Conservation (phyloP, 768 basidiomycete species). For the Kwoniella botswanensis region DNA sequence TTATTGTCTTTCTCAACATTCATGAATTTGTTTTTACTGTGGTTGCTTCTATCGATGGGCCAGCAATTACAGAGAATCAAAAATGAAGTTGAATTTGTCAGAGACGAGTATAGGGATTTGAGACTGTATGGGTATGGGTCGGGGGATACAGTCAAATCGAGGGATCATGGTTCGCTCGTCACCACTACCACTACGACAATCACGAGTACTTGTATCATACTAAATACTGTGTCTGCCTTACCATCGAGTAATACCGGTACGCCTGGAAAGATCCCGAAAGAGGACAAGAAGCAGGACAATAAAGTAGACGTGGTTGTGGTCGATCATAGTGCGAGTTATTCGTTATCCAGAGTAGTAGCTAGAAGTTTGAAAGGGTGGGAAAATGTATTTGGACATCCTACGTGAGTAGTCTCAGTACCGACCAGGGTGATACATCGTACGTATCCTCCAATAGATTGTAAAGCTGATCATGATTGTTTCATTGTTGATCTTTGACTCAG, state of each 20-base stretch:
- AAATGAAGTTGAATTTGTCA: slow-evolving; percentile 41
- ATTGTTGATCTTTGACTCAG: slow-evolving; percentile 5
- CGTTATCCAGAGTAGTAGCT: slow-evolving; percentile 33
- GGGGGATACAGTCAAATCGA: neutral
- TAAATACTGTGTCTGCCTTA: neutral
- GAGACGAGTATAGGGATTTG: slow-evolving; percentile 44
- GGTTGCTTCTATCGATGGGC: slow-evolving; percentile 40
- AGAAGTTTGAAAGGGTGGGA: slow-evolving; percentile 27
- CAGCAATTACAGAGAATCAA: slow-evolving; percentile 44
- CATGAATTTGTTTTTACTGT: slow-evolving; percentile 41
- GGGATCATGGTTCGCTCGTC: too few relatives aligned
- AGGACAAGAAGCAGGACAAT: neutral
- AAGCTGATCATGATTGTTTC: too few relatives aligned
- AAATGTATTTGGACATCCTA: slow-evolving; percentile 33
- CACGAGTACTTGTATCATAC: neutral
- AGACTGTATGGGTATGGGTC: slow-evolving; percentile 25
- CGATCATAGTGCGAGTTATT: neutral
- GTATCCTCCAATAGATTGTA: too few relatives aligned
- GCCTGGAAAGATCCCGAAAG: neutral
- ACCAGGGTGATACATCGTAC: neutral
- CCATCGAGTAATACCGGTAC: neutral
- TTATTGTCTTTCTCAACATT: slow-evolving; percentile 39
- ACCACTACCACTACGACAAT: neutral
- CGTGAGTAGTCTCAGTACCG: slow-evolving; percentile 27
- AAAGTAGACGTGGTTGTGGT: neutral